A percentile compares a stretch with the other conserved stretches of the same genome.
These are phyloP conservation scores for Arthrobotrys megalospora DNA, from an alignment of 2,329 filamentous ascomycete species.

Conservation along the genomic window DNA sequence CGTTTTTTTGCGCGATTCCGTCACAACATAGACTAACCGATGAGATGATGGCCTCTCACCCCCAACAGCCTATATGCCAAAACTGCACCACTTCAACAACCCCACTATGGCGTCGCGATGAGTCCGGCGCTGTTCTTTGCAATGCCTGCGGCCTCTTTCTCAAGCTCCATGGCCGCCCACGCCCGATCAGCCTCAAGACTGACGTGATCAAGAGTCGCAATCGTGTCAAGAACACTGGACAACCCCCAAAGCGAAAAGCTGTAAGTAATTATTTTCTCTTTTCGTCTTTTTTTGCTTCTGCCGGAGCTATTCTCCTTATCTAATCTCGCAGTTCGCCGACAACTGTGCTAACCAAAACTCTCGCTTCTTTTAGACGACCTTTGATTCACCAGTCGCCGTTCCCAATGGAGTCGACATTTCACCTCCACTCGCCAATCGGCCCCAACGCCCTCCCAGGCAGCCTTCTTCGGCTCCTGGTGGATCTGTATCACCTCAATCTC, in stretches of 20 bases:
- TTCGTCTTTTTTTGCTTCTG: conserved; percentile 38
- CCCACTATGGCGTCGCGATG: conserved; percentile 96
- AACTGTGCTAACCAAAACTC: conserved; percentile 51
- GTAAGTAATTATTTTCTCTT: conserved; percentile 74
- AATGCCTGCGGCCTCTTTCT: conserved; percentile 98
- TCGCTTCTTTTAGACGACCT: conserved; percentile 61
- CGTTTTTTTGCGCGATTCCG: conserved; percentile 69
- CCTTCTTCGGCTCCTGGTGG: conserved; percentile 62
- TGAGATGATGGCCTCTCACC: conserved; percentile 70
- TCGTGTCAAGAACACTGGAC: conserved; percentile 88
- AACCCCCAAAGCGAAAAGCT: conserved; percentile 75
- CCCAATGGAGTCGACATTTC: conserved; percentile 69
- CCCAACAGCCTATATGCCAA: conserved; percentile 90
- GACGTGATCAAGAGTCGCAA: conserved; percentile 99
- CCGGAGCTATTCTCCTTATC: conserved; percentile 42
- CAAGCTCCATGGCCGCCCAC: conserved; percentile 92
- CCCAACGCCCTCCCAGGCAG: conserved; percentile 67
- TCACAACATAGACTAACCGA: conserved; percentile 65
- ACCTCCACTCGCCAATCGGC: conserved; percentile 49
- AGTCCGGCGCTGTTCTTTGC: conserved; percentile 94
- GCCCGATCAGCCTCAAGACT: conserved; percentile 96
- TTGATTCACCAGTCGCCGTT: conserved; percentile 67
- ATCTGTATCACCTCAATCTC: conserved; percentile 64
- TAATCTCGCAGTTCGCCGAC: conserved; percentile 60
- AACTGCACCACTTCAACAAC: conserved; percentile 97